Evolutionary conservation across 495 filamentous ascomycete species (phyloP).

Genomic region (Stereocaulon alpinum): DNA sequence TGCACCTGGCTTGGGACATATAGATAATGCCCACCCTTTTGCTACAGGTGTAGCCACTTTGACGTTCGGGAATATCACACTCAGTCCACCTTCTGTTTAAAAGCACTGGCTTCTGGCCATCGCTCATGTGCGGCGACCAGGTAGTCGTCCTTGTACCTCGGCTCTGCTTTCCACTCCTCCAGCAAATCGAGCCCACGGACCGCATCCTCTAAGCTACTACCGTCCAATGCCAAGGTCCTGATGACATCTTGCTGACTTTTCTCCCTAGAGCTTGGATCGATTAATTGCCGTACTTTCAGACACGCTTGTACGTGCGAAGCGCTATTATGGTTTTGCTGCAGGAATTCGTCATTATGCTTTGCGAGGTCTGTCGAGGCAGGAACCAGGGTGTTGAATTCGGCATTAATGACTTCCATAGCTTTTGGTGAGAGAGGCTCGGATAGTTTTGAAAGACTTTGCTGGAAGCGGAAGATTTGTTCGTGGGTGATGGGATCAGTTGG

Average conservation of each 20-base stretch:
- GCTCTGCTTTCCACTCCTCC: constrained; percentile 47
- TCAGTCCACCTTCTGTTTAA: constrained; percentile 25
- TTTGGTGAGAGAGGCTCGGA: constrained; percentile 48
- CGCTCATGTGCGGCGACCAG: constrained; percentile 51
- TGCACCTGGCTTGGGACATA: no score
- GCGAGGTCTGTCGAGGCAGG: constrained; percentile 44
- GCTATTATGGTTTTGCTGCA: constrained; percentile 51
- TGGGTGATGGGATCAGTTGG: constrained; percentile 64
- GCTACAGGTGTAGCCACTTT: no score
- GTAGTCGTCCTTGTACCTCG: constrained; percentile 43
- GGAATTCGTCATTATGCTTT: constrained; percentile 59
- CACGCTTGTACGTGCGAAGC: constrained; percentile 52
- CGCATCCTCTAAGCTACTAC: constrained; percentile 46
- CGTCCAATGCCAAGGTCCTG: constrained; percentile 43
- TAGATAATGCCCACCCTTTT: no score
- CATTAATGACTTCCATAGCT: constrained; percentile 53
- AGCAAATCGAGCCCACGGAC: constrained; percentile 48
- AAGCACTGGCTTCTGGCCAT: constrained; percentile 63
- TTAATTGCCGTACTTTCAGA: constrained; percentile 47
- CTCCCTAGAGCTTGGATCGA: constrained; percentile 46
- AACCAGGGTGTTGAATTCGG: constrained; percentile 51
- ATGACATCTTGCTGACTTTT: constrained; percentile 52
- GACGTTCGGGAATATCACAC: no score
- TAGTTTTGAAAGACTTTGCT: constrained; percentile 46
- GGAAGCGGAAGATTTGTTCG: constrained; percentile 63